Base-by-base conservation (phyloP, 208 protist species). In the Trypanosoma caninum region DNA sequence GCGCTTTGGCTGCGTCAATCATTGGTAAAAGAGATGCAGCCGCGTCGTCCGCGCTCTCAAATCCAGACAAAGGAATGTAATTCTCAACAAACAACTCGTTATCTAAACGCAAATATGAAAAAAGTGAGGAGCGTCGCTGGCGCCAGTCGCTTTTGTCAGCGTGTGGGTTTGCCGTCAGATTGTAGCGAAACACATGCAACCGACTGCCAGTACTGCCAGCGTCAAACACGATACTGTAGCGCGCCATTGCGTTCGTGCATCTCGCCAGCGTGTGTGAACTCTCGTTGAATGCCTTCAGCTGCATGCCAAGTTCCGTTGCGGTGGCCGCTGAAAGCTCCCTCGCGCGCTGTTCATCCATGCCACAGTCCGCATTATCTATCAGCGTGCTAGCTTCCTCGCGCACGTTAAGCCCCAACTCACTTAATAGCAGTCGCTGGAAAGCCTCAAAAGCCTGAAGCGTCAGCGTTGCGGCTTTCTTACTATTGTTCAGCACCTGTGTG, bases 211-310 rank as follows among this genome's bases (percentile, higher is more conserved):
- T 92, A 69, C 84, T 93, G 28, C 91, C 91, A 34, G 87, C 72
- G 64, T 96, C 91, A 56, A 96, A 90, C 40, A 96, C 84, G n/a
- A 94, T 70, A 41, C 68, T 82, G 61, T 86, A 93, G 33, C 57
- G 42, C 14, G 5, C 41, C 22, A 13, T 40, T 8, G 33, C 37
- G 14, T 33, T 40, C 25, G 56, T 54, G 27, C 45, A 59, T n/a
- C 2, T 27, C 14, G 9, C 8, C 14, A 28, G 20, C 11, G 40
- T 14, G 14, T 25, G 13, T 2, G 13, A 28, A 8, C 10, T 42
- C 9, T 22, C 35, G 1, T 10, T 27, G 20, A 11, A 22, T 1
- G n/a, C 16, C 2, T 27, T 52, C 37, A 52, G 34, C 40, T 27
- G 42, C 7, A 22, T 3, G 9, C 46, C 41, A 1, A 59, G 22